phyloP scores from a whole-genome alignment of 2,329 filamentous ascomycete genomes.

The Xylariaceae sp. region DNA sequence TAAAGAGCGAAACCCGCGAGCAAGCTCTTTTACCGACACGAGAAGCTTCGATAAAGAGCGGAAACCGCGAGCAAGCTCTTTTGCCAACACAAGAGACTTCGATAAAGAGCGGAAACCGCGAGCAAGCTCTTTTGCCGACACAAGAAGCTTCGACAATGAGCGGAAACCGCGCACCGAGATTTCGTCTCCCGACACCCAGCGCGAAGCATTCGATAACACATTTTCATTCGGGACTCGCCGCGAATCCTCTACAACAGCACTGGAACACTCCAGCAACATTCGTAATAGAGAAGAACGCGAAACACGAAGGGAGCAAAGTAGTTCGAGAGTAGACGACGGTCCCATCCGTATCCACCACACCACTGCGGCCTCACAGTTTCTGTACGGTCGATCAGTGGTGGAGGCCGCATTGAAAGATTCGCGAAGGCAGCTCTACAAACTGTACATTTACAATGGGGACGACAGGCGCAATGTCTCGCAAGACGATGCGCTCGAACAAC shows the following conservation, averaged over 20 bases:
- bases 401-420: conserved; percentile 73
- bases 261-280: neutral
- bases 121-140: neutral
- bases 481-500: conserved; percentile 51
- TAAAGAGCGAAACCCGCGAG: neutral
- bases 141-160: neutral
- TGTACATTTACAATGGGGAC: conserved; percentile 75
- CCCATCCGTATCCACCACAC: conserved; percentile 61
- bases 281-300: neutral
- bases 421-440: conserved; percentile 78
- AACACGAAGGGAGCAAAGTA: neutral
- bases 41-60: neutral
- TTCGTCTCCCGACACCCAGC: neutral
- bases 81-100: neutral
- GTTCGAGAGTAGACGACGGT: conserved; percentile 30
- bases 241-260: neutral
- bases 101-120: neutral
- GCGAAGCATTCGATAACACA: neutral
- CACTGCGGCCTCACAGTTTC: conserved; percentile 87
- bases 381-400: conserved; percentile 85
- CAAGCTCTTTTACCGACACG: no score
- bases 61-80: neutral
- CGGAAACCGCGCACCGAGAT: neutral
- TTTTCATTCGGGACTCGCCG: neutral
- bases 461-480: conserved; percentile 58